phyloP scores from a whole-genome alignment of 441 rosid genomes.

The Croton setiger region DNA sequence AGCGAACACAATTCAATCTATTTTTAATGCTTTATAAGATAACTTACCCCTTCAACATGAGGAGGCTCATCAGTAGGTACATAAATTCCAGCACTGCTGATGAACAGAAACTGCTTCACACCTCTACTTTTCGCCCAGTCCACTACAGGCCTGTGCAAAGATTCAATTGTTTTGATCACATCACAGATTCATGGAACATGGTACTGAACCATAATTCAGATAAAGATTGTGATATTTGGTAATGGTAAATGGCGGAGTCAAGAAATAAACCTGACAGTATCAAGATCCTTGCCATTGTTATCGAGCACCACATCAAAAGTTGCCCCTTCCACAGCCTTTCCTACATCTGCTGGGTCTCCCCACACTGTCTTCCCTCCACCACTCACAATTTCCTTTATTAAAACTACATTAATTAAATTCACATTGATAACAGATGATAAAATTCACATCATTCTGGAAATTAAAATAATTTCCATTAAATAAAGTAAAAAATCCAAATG shows the following conservation, averaged over 20 bases:
- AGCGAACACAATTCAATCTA: background rate
- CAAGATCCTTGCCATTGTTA: slow-evolving; percentile 89
- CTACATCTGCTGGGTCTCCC: slow-evolving; percentile 82
- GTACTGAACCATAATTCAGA: too few relatives aligned
- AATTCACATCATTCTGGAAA: too few relatives aligned
- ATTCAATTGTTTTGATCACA: background rate
- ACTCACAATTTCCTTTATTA: slow-evolving; percentile 66
- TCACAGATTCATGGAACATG: background rate
- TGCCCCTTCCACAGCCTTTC: slow-evolving; percentile 54
- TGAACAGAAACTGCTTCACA: slow-evolving; percentile 76
- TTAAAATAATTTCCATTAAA: background rate
- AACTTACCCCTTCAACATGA: slow-evolving; percentile 83
- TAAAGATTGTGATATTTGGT: background rate
- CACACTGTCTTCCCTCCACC: slow-evolving; percentile 83
- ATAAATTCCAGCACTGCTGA: slow-evolving; percentile 95
- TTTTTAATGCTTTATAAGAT: slow-evolving; percentile 2
- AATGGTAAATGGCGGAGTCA: background rate
- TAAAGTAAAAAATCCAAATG: background rate
- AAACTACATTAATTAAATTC: background rate
- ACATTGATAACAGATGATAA: background rate
- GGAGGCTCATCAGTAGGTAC: slow-evolving; percentile 85
- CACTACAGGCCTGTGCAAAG: slow-evolving; percentile 55
- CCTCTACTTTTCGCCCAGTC: slow-evolving; percentile 89
- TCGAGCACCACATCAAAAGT: slow-evolving; percentile 82
- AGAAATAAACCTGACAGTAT: slow-evolving; percentile 58